Percentiles rank a stretch among this genome's conserved stretches.
These are phyloP conservation scores for Astrothelium subdiscretum DNA, from an alignment of 495 filamentous ascomycete genomes.

Conservation along the genomic window DNA sequence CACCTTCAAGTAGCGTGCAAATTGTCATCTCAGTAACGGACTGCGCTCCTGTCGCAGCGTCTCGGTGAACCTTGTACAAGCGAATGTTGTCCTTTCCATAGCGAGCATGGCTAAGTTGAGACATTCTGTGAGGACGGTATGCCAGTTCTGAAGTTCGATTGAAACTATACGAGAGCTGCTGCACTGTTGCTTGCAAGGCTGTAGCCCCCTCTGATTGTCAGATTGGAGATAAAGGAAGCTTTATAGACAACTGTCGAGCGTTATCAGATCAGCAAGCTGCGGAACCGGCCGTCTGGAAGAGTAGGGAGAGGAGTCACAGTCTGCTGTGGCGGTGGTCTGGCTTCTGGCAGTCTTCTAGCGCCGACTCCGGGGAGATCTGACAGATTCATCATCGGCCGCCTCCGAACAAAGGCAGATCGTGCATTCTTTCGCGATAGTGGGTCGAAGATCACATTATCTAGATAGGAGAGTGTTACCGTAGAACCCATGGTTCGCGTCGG, in stretches of 20 bases:
- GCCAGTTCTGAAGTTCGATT: background rate
- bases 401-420: background rate
- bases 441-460: no score
- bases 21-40: constrained; percentile 92
- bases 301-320: background rate
- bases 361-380: background rate
- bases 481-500: no score
- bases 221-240: background rate
- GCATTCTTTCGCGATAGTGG: no score
- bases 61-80: constrained; percentile 80
- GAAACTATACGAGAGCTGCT: no score
- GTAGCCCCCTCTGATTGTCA: no score
- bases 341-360: background rate
- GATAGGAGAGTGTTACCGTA: no score
- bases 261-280: background rate
- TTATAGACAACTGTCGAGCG: background rate
- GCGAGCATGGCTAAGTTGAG: constrained; percentile 30
- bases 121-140: constrained; percentile 15
- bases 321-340: background rate
- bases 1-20: constrained; percentile 76
- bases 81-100: constrained; percentile 79
- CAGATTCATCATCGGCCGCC: background rate
- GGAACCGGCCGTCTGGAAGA: background rate
- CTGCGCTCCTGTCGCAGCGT: constrained; percentile 62
- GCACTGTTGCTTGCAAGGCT: no score